Percentiles rank a stretch among this genome's conserved stretches.
Conservation (phyloP, 768 basidiomycete species). For the Boletus edulis region DNA sequence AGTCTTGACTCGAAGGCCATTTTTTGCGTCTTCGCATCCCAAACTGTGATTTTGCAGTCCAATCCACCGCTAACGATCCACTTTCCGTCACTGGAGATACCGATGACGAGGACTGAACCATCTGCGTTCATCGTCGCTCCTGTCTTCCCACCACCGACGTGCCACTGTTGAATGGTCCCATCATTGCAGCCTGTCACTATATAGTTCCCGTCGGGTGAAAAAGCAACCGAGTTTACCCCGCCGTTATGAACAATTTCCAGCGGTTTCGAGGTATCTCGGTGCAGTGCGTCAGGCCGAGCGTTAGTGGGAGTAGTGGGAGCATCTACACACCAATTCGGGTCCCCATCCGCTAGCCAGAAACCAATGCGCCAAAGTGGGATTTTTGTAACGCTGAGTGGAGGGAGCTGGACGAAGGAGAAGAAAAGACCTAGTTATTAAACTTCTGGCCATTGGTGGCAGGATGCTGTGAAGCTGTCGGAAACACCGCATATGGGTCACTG, state of each 20-base stretch:
- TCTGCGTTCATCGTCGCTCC: conserved; percentile 9
- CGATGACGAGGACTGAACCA: conserved; percentile 7
- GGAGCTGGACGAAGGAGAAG: not conserved
- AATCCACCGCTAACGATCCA: conserved; percentile 15
- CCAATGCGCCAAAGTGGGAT: not conserved
- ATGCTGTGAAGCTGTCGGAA: too few species aligned
- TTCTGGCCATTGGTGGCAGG: too few species aligned
- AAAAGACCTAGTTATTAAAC: too few species aligned
- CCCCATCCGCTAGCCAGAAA: conserved; percentile 1
- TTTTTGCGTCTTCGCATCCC: conserved; percentile 9
- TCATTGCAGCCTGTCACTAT: conserved; percentile 12
- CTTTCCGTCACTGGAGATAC: conserved; percentile 12
- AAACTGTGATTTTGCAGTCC: conserved; percentile 7
- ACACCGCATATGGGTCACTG: too few species aligned
- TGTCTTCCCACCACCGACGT: conserved; percentile 5
- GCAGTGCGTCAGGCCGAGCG: not conserved
- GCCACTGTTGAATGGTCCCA: conserved; percentile 12
- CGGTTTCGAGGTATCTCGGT: conserved; percentile 1
- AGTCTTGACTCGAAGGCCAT: not conserved
- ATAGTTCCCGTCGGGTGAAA: conserved; percentile 14
- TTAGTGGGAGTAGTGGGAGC: not conserved
- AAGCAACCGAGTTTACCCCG: conserved; percentile 10
- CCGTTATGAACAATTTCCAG: conserved; percentile 5
- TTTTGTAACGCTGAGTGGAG: not conserved
- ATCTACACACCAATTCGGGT: not conserved